Conservation (phyloP, 106 monocot genomes). For the Phalaenopsis equestris region DNA sequence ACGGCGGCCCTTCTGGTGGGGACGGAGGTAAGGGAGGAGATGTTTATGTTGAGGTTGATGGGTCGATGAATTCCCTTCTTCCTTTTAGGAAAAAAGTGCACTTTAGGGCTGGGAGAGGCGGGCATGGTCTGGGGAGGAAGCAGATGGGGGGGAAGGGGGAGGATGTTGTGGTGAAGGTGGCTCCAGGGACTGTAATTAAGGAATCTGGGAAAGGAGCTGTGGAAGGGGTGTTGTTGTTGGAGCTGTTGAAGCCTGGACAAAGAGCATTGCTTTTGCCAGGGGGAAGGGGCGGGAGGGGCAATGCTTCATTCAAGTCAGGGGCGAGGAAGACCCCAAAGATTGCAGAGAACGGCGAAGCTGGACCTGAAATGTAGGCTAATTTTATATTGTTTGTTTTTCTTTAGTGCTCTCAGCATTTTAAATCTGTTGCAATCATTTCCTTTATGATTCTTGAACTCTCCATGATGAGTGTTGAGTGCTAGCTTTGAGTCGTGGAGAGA, state of each 20-base stretch:
- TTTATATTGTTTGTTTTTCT: neutral
- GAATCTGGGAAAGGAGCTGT: slow-evolving; percentile 42
- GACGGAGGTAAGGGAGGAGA: slow-evolving; percentile 86
- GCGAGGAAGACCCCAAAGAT: slow-evolving; percentile 78
- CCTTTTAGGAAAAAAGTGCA: slow-evolving; percentile 79
- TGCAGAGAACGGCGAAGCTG: slow-evolving; percentile 90
- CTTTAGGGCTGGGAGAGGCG: slow-evolving; percentile 78
- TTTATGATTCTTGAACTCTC: neutral
- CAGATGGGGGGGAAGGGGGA: slow-evolving; percentile 79
- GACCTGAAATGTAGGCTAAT: slow-evolving; percentile 75
- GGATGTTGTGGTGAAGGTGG: slow-evolving; percentile 88
- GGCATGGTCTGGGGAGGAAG: slow-evolving; percentile 72
- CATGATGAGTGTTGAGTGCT: neutral
- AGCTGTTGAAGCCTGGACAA: slow-evolving; percentile 70
- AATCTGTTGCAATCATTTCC: neutral
- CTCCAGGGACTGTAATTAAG: slow-evolving; percentile 81
- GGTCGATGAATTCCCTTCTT: slow-evolving; percentile 83
- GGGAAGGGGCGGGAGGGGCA: slow-evolving; percentile 87
- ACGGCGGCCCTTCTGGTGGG: slow-evolving; percentile 88
- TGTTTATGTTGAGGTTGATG: slow-evolving; percentile 86
- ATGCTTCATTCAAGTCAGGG: slow-evolving; percentile 86
- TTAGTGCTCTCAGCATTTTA: neutral
- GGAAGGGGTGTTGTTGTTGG: slow-evolving; percentile 62
- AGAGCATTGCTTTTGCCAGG: slow-evolving; percentile 74
- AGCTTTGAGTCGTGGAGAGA: neutral